phyloP scores from a whole-genome alignment of 164 flowering plant species.

The Umbellularia californica region DNA sequence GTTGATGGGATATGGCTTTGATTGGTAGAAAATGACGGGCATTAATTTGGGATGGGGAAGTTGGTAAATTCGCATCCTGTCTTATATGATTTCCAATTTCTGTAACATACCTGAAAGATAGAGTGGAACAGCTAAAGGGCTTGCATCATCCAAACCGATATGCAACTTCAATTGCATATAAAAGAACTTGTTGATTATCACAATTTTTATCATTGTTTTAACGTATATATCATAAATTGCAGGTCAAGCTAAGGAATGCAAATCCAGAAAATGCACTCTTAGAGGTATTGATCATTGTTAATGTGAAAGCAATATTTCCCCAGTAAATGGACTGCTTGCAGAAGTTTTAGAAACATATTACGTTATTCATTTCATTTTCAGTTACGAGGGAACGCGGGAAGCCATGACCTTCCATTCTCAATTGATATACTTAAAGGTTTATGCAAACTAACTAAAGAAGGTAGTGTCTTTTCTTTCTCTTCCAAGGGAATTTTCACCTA shows the following conservation, averaged over 20 bases:
- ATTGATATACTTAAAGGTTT: conserved; percentile 59
- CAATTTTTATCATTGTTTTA: not conserved
- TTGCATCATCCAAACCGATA: not conserved
- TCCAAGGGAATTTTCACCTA: not conserved
- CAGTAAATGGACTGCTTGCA: not conserved
- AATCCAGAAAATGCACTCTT: conserved; percentile 80
- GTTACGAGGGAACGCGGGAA: conserved; percentile 96
- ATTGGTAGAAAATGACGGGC: no score
- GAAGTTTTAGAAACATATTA: not conserved
- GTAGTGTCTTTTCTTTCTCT: conserved; percentile 21
- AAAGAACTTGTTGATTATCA: not conserved
- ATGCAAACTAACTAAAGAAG: conserved; percentile 66
- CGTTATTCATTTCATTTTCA: conserved; percentile 19
- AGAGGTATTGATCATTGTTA: conserved; percentile 47
- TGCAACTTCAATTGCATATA: not conserved
- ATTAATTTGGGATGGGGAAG: no score
- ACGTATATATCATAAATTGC: conserved; percentile 11
- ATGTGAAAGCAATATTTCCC: not conserved
- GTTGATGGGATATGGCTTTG: not conserved
- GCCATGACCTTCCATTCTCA: conserved; percentile 83
- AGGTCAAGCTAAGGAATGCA: conserved; percentile 73
- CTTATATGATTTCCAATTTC: not conserved
- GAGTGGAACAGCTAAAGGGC: not conserved
- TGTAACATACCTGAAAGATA: not conserved
- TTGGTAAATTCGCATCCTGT: not conserved